A percentile compares a stretch with the other conserved stretches of the same genome.
Conservation (phyloP, 192 early-diverging fungal species). For the Coemansia sp. region DNA sequence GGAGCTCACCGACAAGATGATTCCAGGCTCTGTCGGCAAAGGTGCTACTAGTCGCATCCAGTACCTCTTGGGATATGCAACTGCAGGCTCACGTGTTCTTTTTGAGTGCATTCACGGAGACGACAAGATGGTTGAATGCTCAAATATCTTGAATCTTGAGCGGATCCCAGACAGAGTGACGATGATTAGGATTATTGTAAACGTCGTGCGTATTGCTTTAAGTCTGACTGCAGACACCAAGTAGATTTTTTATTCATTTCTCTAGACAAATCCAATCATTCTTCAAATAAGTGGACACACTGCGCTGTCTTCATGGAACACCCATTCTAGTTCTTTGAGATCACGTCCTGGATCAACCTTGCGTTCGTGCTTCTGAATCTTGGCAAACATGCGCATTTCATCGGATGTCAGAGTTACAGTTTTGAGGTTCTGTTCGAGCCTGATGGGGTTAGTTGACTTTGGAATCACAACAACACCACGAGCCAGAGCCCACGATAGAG, state of each 20-base stretch:
- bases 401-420: slow-evolving; percentile 26
- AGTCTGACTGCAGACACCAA: background rate
- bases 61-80: slow-evolving; percentile 38
- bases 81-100: slow-evolving; percentile 32
- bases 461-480: slow-evolving; percentile 78
- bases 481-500: slow-evolving; percentile 71
- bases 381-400: slow-evolving; percentile 31
- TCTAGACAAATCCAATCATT: too few species aligned
- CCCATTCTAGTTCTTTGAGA: slow-evolving; percentile 36
- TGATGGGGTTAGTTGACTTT: slow-evolving; percentile 65
- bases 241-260: background rate
- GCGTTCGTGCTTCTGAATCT: slow-evolving; percentile 31
- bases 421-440: slow-evolving; percentile 58
- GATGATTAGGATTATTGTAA: slow-evolving; percentile 33
- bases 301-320: slow-evolving; percentile 42
- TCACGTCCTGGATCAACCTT: slow-evolving; percentile 35
- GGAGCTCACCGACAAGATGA: slow-evolving; percentile 36
- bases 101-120: slow-evolving; percentile 43
- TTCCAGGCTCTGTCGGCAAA: slow-evolving; percentile 24
- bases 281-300: slow-evolving; percentile 42
- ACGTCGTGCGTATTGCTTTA: slow-evolving; percentile 24
- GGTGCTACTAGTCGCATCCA: slow-evolving; percentile 15
- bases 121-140: slow-evolving; percentile 33
- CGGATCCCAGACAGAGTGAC: slow-evolving; percentile 24
- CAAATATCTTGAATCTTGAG: slow-evolving; percentile 27